Conservation (phyloP, 805 yeast genomes). For the Metschnikowia baotianmanensis region DNA sequence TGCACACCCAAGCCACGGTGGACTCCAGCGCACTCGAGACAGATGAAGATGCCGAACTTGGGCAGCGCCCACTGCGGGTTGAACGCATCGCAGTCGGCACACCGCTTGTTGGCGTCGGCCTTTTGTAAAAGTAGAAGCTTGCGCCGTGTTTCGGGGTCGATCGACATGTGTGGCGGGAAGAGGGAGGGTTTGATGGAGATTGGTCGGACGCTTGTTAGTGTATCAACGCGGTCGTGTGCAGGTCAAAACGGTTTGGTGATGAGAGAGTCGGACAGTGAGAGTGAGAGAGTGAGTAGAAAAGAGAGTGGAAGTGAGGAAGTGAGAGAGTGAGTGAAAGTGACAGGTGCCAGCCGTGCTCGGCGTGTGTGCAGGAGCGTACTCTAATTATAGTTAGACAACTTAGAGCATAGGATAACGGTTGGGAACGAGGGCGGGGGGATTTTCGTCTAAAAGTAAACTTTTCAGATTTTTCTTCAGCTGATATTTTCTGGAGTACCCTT, state of each 20-base stretch:
- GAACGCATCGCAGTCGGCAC: slow-evolving; percentile 93
- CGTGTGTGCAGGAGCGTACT: too few relatives aligned
- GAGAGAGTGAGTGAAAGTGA: too few relatives aligned
- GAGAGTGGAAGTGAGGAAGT: too few relatives aligned
- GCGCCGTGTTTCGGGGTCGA: slow-evolving; percentile 90
- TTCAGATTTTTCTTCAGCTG: too few relatives aligned
- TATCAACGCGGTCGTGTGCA: slow-evolving; percentile 8
- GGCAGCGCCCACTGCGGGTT: slow-evolving; percentile 99
- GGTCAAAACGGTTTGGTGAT: too few relatives aligned
- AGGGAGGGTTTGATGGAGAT: not conserved
- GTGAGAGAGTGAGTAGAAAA: not conserved
- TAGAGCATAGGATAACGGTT: too few relatives aligned
- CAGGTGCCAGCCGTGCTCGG: too few relatives aligned
- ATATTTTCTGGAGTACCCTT: too few relatives aligned
- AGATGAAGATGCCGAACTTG: slow-evolving; percentile 94
- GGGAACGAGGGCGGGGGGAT: too few relatives aligned
- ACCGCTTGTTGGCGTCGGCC: slow-evolving; percentile 76
- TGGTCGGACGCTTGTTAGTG: not conserved
- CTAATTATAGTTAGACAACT: too few relatives aligned
- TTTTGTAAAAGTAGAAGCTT: slow-evolving; percentile 74
- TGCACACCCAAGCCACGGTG: slow-evolving; percentile 97
- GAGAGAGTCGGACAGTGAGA: too few relatives aligned
- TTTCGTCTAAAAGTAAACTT: too few relatives aligned
- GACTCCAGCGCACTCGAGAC: slow-evolving; percentile 96
- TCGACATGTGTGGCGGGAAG: slow-evolving; percentile 51